Percentiles rank a stretch among this genome's conserved stretches.
phyloP scores from a whole-genome alignment of 2,329 filamentous ascomycete genomes.

The Aspergillus uvarum region DNA sequence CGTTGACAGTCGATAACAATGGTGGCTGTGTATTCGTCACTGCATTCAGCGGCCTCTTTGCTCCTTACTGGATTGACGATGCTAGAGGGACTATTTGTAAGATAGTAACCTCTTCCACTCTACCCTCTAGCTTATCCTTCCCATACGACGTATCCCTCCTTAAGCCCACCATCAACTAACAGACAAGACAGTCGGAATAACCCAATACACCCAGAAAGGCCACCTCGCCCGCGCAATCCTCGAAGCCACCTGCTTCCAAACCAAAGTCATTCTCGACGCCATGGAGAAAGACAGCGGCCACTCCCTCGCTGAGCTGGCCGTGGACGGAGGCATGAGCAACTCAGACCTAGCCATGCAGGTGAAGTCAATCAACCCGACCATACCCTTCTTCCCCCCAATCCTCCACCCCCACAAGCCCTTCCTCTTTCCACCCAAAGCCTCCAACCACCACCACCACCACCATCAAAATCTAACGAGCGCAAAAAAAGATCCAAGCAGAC shows the following conservation, averaged over 20 bases:
- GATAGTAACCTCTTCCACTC: conserved; percentile 23
- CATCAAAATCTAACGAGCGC: not conserved
- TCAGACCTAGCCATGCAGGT: conserved; percentile 84
- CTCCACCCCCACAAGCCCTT: not conserved
- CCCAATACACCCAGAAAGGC: conserved; percentile 78
- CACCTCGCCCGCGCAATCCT: conserved; percentile 87
- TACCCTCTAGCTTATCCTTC: not conserved
- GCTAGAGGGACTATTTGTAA: conserved; percentile 82
- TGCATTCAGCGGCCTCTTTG: conserved; percentile 86
- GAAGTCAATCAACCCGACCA: conserved; percentile 15
- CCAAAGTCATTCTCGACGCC: conserved; percentile 85
- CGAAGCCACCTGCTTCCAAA: conserved; percentile 90
- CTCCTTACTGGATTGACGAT: conserved; percentile 93
- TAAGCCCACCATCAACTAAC: conserved; percentile 3
- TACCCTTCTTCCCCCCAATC: too few species aligned
- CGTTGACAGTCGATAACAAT: conserved; percentile 67
- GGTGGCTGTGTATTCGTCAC: conserved; percentile 86
- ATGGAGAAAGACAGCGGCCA: conserved; percentile 86
- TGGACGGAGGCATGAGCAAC: conserved; percentile 86
- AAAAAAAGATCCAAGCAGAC: conserved; percentile 70
- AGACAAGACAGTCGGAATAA: conserved; percentile 65
- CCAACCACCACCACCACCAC: too few species aligned
- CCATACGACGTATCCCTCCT: not conserved
- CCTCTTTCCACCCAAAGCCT: not conserved
- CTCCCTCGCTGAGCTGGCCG: conserved; percentile 72